phyloP scores from a whole-genome alignment of 192 early-diverging fungal species.

The Allomyces macrogynus region DNA sequence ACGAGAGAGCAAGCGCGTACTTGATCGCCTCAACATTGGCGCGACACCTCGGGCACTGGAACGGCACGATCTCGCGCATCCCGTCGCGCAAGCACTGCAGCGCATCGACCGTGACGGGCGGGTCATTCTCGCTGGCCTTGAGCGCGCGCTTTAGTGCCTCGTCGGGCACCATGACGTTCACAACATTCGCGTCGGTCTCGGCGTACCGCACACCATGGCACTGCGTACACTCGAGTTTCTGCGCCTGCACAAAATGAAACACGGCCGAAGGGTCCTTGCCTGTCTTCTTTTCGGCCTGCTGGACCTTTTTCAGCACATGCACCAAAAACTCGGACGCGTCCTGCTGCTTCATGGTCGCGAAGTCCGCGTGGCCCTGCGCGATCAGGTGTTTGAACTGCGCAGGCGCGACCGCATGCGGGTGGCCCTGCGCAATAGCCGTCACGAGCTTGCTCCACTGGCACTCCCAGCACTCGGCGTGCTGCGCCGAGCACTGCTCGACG shows the following conservation, averaged over 20 bases:
- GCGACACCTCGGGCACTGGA: conserved; percentile 39
- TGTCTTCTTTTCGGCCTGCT: conserved; percentile 52
- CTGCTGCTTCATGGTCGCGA: conserved; percentile 94
- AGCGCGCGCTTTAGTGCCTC: not conserved
- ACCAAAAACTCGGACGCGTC: conserved; percentile 90
- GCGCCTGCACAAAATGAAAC: conserved; percentile 63
- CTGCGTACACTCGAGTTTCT: conserved; percentile 64
- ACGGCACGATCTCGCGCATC: conserved; percentile 13
- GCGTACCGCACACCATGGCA: conserved; percentile 71
- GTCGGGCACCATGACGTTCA: not conserved
- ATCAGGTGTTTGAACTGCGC: conserved; percentile 78
- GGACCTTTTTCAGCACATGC: conserved; percentile 48
- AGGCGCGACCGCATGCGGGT: conserved; percentile 67
- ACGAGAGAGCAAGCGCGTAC: conserved; percentile 9
- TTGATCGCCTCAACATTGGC: conserved; percentile 33
- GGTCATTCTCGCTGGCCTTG: conserved; percentile 8
- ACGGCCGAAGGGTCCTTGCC: conserved; percentile 47
- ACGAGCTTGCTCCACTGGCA: conserved; percentile 88
- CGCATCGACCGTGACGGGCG: not conserved
- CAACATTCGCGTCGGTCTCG: conserved; percentile 18
- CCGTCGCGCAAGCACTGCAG: not conserved
- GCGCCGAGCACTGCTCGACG: conserved; percentile 26
- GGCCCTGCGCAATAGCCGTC: not conserved
- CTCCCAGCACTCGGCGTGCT: conserved; percentile 54
- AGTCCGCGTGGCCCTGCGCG: conserved; percentile 79